Evolutionary conservation across 805 yeast genomes (phyloP).

Genomic region (Hemisphaericaspora nanyangensis): DNA sequence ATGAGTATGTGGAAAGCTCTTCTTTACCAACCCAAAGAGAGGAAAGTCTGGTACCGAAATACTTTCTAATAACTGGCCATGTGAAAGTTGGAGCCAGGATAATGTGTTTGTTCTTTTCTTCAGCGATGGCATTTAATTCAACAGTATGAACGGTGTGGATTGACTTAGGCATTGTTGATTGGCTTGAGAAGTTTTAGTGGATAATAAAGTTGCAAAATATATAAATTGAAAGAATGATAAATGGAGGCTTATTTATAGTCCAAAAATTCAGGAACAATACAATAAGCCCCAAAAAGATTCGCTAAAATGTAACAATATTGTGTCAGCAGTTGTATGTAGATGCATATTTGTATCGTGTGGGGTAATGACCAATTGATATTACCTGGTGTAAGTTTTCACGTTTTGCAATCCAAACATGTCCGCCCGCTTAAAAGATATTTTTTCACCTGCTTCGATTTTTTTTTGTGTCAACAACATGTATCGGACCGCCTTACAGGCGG

Average conservation of each 20-base stretch:
- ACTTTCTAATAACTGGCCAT: constrained; percentile 15
- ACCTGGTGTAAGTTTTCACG: too few species aligned
- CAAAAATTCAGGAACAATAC: not conserved
- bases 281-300: not conserved
- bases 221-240: not conserved
- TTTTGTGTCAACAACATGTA: not conserved
- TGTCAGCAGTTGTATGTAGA: too few species aligned
- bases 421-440: not conserved
- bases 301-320: too few species aligned
- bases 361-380: too few species aligned
- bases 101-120: constrained; percentile 19
- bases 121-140: constrained; percentile 7
- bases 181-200: not conserved
- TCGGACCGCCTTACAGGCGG: not conserved
- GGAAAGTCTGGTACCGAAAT: constrained; percentile 45
- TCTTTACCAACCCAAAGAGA: constrained; percentile 44
- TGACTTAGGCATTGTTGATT: constrained; percentile 2
- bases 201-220: not conserved
- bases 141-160: constrained; percentile 7
- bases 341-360: too few species aligned
- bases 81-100: constrained; percentile 20
- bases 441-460: too few species aligned
- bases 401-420: not conserved
- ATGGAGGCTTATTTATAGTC: not conserved
- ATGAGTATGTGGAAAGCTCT: constrained; percentile 30